These are phyloP conservation scores for Colletotrichum noveboracense DNA, from an alignment of 2,329 filamentous ascomycete species.

Conservation along the genomic window DNA sequence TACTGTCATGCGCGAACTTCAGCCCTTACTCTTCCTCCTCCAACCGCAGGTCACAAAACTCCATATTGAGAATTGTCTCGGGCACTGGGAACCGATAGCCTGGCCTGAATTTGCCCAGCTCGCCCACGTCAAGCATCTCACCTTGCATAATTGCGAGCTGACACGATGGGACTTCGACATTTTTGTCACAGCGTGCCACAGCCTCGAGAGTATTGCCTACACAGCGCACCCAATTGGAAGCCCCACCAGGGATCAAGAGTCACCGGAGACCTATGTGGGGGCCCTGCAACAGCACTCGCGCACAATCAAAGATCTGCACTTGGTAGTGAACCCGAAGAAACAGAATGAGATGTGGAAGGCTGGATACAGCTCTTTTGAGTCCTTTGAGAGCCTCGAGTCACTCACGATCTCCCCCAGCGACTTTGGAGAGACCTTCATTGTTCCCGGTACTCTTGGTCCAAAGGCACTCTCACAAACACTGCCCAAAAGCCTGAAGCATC, in stretches of 20 bases:
- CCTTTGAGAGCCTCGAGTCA: background rate
- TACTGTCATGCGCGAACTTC: background rate
- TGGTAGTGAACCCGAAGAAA: background rate
- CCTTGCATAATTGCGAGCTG: background rate
- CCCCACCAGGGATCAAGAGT: background rate
- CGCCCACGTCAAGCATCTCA: background rate
- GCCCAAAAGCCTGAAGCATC: background rate
- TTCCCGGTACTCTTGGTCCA: background rate
- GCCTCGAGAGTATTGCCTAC: background rate
- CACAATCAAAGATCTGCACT: background rate
- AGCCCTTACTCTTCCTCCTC: background rate
- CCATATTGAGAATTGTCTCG: background rate
- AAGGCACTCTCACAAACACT: background rate
- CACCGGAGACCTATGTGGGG: background rate
- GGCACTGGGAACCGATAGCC: no score
- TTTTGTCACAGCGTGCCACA: background rate
- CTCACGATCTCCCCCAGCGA: background rate
- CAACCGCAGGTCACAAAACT: background rate
- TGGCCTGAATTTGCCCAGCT: background rate
- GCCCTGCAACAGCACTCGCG: background rate
- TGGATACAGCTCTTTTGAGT: background rate
- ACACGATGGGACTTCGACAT: background rate
- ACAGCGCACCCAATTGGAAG: background rate
- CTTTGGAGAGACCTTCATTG: background rate
- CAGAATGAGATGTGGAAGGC: background rate